phyloP scores from a whole-genome alignment of 208 protist species.

The Wallacemonas sp. region DNA sequence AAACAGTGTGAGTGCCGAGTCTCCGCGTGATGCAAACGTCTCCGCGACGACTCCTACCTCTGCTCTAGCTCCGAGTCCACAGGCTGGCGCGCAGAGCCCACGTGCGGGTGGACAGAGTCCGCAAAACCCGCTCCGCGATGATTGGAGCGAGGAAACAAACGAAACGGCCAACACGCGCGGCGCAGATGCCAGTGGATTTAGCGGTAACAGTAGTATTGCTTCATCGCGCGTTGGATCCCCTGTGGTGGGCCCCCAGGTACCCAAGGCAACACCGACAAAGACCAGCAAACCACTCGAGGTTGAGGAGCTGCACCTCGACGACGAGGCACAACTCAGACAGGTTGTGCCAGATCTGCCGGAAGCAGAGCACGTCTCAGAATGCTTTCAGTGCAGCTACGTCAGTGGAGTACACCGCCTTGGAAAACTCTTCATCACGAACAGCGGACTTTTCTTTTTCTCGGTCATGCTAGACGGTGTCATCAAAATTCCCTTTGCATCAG shows the following conservation, averaged over 20 bases:
- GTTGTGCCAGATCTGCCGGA: slow-evolving; percentile 43
- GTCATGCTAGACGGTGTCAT: slow-evolving; percentile 45
- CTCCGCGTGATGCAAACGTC: no score
- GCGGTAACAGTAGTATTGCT: not conserved
- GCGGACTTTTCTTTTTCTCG: slow-evolving; percentile 58
- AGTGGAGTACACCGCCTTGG: slow-evolving; percentile 49
- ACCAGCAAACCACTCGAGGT: not conserved
- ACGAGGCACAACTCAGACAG: slow-evolving; percentile 24
- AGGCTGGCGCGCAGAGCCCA: no score
- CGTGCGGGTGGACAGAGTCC: no score
- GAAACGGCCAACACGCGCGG: not conserved
- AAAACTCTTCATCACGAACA: slow-evolving; percentile 53
- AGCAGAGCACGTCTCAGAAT: slow-evolving; percentile 38
- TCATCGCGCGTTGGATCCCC: slow-evolving; percentile 1
- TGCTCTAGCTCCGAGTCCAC: no score
- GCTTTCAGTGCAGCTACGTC: slow-evolving; percentile 59
- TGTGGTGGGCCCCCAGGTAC: not conserved
- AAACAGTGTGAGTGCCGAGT: slow-evolving; percentile 1
- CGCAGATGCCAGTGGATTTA: not conserved
- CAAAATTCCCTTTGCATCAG: slow-evolving; percentile 42
- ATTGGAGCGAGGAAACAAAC: slow-evolving; percentile 4
- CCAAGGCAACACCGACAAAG: not conserved
- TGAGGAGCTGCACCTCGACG: not conserved
- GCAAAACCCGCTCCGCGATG: no score
- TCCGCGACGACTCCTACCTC: no score